Base-by-base conservation (phyloP, 83 land plant species). In the Picea abies region DNA sequence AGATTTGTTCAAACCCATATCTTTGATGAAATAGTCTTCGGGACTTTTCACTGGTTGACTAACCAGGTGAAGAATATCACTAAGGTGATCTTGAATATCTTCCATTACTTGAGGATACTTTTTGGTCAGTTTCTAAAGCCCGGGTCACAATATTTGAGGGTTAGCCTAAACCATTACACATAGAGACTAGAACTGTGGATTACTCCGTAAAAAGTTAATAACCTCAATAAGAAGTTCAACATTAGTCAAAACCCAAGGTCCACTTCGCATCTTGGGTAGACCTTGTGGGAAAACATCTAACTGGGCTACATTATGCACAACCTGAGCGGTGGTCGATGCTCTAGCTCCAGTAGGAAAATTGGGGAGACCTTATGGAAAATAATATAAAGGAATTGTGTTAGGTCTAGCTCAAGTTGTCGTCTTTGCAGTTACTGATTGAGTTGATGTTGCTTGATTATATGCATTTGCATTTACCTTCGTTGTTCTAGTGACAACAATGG, bases 91-190 rank as follows among this genome's bases (percentile, higher is more conserved):
- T 63, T 92, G 93, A 25, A 94, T 94, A 29, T 90, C 49, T 79
- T 91, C 87, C 71, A 94, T 78, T 52, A 94, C 81, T 66, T 87
- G 88, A 49, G 96, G 96, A 44, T 92, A 90, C 65, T 94, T 95
- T 82, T 90, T 94, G 41, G 89, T 86, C 52, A 94, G 88, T 83
- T 92, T 95, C 85, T 90, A 93, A 80, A 94, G 91, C 96, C 92
- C 92, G n/a, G 95, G 96, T 93, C 89, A 91, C 78, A 94, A 83
- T 79, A 94, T 90, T 71, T 94, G 91, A 32, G 96, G 96, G 82
- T 87, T 88, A 32, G 88, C 84, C 65, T 88, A 89, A 1, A 88
- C 89, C 85, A 86, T 73, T 4, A 80, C 14, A 3, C 84, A 65
- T 37, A 88, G 77, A 39, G 83, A 82, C 68, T 82, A 81, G 79